These are phyloP conservation scores for Vitis riparia DNA, from an alignment of 164 flowering plant genomes.

Conservation along the genomic window DNA sequence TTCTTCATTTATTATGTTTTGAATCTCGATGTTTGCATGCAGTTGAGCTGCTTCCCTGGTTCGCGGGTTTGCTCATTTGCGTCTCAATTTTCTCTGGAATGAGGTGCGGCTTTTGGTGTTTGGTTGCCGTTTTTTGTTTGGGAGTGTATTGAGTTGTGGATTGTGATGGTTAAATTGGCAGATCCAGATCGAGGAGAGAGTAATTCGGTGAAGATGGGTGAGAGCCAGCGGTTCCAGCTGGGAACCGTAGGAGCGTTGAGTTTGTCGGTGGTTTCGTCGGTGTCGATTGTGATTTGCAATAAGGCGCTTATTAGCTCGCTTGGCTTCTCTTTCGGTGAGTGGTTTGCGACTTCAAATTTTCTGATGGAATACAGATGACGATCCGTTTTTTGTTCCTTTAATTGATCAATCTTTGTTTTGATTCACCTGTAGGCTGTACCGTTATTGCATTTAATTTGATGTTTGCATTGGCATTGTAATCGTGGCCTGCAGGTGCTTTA, in stretches of 20 bases:
- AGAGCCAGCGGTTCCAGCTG: constrained; percentile 56
- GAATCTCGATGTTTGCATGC: neutral
- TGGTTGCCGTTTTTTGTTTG: neutral
- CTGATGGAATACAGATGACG: neutral
- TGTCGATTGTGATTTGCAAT: constrained; percentile 74
- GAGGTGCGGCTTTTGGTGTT: constrained; percentile 8
- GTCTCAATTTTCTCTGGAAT: neutral
- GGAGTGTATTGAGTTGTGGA: neutral
- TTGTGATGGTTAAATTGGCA: neutral
- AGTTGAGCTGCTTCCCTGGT: constrained; percentile 1
- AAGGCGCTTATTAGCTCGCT: constrained; percentile 73
- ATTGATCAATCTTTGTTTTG: no score
- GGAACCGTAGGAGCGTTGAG: constrained; percentile 76
- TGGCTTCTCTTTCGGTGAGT: constrained; percentile 64
- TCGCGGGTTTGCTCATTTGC: neutral
- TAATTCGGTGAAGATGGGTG: constrained; percentile 41
- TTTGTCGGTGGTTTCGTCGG: constrained; percentile 74
- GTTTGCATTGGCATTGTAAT: no score
- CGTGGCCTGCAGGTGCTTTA: no score
- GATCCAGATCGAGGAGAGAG: constrained; percentile 10
- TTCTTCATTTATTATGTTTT: neutral
- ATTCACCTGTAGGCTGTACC: no score
- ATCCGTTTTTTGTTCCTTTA: neutral
- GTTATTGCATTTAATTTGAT: no score
- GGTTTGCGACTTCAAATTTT: neutral